Evolutionary conservation across 306 rosid genomes (phyloP).

Genomic region (Sesbania bispinosa): DNA sequence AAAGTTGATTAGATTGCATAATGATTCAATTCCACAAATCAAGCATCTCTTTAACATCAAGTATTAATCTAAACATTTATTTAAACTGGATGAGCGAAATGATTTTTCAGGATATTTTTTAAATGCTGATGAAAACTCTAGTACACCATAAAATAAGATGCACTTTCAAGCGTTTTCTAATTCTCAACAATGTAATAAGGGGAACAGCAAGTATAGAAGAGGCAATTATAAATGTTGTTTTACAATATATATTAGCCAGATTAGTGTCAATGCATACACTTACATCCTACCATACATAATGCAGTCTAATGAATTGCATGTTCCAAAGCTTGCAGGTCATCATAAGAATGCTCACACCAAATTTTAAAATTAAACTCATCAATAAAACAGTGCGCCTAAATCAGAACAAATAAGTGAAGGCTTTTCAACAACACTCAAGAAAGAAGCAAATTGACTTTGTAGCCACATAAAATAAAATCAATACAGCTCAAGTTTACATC

Average conservation of each 20-base stretch:
- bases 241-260: neutral
- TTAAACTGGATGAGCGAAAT: neutral
- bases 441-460: slow-evolving; percentile 7
- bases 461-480: slow-evolving; percentile 21
- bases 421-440: neutral
- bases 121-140: neutral
- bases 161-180: neutral
- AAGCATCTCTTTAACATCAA: slow-evolving; percentile 7
- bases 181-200: neutral
- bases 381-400: neutral
- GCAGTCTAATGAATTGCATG: neutral
- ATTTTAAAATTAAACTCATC: neutral
- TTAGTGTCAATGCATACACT: neutral
- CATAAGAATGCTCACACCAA: neutral
- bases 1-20: neutral
- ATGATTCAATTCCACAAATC: neutral
- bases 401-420: neutral
- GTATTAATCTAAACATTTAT: neutral
- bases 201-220: slow-evolving; percentile 6
- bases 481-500: slow-evolving; percentile 5
- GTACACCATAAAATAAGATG: slow-evolving; percentile 1
- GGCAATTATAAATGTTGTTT: neutral
- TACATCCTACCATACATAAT: neutral
- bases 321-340: slow-evolving; percentile 1
- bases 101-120: neutral